phyloP scores from a whole-genome alignment of 2,329 filamentous ascomycete genomes.

The Colletotrichum sp. region DNA sequence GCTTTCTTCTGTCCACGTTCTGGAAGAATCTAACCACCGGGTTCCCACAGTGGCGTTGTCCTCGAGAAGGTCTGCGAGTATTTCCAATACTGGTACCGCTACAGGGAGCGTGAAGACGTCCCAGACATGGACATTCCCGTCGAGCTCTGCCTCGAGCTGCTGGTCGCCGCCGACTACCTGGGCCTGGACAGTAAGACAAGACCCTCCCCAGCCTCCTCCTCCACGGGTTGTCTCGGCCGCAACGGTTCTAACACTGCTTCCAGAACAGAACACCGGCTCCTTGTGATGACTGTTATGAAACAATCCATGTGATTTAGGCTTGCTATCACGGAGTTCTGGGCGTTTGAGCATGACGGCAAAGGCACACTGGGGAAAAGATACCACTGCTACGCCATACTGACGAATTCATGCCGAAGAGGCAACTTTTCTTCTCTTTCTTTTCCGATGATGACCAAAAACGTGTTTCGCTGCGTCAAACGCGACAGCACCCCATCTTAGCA shows the following conservation, averaged over 20 bases:
- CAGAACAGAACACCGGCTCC: slow-evolving; percentile 22
- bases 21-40: slow-evolving; percentile 24
- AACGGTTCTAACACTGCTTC: not conserved
- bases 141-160: slow-evolving; percentile 77
- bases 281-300: slow-evolving; percentile 8
- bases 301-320: slow-evolving; percentile 26
- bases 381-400: slow-evolving; percentile 14
- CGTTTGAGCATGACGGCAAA: not conserved
- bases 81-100: slow-evolving; percentile 81
- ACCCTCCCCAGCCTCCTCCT: not conserved
- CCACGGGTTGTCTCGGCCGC: not conserved
- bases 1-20: not conserved
- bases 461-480: not conserved
- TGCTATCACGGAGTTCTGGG: slow-evolving; percentile 27
- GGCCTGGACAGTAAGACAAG: slow-evolving; percentile 65
- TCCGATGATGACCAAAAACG: not conserved
- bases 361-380: slow-evolving; percentile 3
- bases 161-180: slow-evolving; percentile 80
- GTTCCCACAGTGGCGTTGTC: slow-evolving; percentile 64
- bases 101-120: slow-evolving; percentile 73
- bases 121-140: slow-evolving; percentile 83
- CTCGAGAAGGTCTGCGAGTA: slow-evolving; percentile 85
- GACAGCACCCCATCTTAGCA: slow-evolving; percentile 51
- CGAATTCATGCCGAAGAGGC: slow-evolving; percentile 2
- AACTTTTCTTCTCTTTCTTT: not conserved